Percentiles rank a stretch among this genome's conserved stretches.
These are phyloP conservation scores for Pestalotiopsis sp. DNA, from an alignment of 2,329 filamentous ascomycete species.

Conservation along the genomic window DNA sequence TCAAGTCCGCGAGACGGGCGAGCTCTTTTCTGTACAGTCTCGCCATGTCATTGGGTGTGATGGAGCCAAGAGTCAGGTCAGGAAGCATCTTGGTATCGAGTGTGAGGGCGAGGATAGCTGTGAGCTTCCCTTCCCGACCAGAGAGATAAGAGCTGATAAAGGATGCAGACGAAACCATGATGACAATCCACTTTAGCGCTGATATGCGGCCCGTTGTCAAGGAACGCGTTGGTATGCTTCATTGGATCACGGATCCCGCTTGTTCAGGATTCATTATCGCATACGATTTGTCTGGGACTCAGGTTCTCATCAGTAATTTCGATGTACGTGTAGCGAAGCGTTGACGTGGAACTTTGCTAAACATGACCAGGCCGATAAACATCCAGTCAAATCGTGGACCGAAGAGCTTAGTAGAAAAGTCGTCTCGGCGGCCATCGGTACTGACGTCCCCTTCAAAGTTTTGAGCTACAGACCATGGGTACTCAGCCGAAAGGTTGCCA, in stretches of 20 bases:
- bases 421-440: slow-evolving; percentile 34
- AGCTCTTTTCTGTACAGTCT: slow-evolving; percentile 31
- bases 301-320: slow-evolving; percentile 47
- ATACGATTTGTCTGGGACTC: slow-evolving; percentile 42
- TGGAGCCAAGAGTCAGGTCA: slow-evolving; percentile 36
- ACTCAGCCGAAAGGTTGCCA: slow-evolving; percentile 42
- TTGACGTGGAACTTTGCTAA: not conserved
- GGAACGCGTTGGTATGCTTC: slow-evolving; percentile 43
- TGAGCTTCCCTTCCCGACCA: slow-evolving; percentile 21
- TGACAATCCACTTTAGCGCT: slow-evolving; percentile 48
- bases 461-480: slow-evolving; percentile 44
- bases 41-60: slow-evolving; percentile 39
- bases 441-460: slow-evolving; percentile 37
- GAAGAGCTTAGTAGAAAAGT: slow-evolving; percentile 35
- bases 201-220: slow-evolving; percentile 40
- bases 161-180: slow-evolving; percentile 43
- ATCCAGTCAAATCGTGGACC: slow-evolving; percentile 38
- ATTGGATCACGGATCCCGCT: slow-evolving; percentile 46
- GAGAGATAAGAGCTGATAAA: not conserved
- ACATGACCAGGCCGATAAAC: slow-evolving; percentile 29
- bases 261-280: slow-evolving; percentile 47
- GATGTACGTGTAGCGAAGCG: slow-evolving; percentile 31
- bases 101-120: slow-evolving; percentile 46
- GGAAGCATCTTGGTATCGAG: slow-evolving; percentile 34
- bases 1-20: slow-evolving; percentile 29